Evolutionary conservation across 106 monocot genomes (phyloP).

Genomic region (Apostasia shenzhenica): DNA sequence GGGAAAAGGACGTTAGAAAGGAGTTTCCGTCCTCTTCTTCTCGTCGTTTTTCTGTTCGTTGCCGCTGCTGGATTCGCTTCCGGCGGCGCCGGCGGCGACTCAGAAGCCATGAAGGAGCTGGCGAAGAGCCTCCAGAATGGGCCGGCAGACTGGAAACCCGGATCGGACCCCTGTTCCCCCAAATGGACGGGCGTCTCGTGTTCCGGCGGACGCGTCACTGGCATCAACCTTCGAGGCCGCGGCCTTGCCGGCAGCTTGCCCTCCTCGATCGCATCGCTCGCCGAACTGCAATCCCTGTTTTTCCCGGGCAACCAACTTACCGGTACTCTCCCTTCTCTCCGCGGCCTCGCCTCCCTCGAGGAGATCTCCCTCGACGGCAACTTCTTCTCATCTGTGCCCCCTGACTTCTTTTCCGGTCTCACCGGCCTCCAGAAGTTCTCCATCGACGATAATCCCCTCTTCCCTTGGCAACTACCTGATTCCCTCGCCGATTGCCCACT

Average conservation of each 20-base stretch:
- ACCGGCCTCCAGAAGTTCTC: conserved; percentile 31
- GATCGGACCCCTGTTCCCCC: conserved; percentile 4
- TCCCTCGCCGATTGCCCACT: conserved; percentile 20
- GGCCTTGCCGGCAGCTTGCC: conserved; percentile 40
- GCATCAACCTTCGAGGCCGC: conserved; percentile 30
- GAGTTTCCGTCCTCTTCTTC: neutral
- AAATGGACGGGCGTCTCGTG: conserved; percentile 57
- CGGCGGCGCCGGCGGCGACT: conserved; percentile 3
- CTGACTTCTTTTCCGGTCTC: conserved; percentile 54
- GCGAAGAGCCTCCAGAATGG: conserved; percentile 1
- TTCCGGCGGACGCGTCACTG: conserved; percentile 32
- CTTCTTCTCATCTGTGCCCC: conserved; percentile 42
- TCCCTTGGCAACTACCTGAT: conserved; percentile 43
- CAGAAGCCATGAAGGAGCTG: conserved; percentile 1
- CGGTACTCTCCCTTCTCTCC: conserved; percentile 51
- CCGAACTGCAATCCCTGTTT: conserved; percentile 35
- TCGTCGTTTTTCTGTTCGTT: neutral
- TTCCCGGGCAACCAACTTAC: conserved; percentile 44
- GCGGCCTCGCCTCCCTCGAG: conserved; percentile 29
- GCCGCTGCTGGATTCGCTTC: conserved; percentile 1
- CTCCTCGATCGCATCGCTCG: conserved; percentile 23
- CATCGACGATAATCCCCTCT: conserved; percentile 52
- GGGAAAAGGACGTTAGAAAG: neutral
- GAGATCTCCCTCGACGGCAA: conserved; percentile 39
- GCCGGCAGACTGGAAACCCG: conserved; percentile 6